A percentile compares a stretch with the other conserved stretches of the same genome.
Conservation (phyloP, 768 basidiomycete genomes). For the Russula virescens region DNA sequence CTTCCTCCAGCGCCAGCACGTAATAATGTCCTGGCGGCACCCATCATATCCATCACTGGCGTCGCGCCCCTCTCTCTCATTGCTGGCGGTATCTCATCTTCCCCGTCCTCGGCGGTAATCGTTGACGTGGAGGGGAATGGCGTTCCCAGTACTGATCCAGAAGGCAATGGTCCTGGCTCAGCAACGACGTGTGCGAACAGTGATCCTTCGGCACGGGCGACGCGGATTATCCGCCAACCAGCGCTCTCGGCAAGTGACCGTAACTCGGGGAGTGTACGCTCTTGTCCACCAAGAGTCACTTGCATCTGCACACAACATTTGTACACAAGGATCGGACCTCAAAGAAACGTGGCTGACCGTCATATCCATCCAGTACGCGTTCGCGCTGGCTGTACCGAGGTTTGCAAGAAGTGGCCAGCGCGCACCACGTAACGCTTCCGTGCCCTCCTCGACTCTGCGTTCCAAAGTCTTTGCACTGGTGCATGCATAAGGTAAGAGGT, state of each 20-base stretch:
- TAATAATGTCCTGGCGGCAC: constrained; percentile 18
- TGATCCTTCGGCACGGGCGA: constrained; percentile 53
- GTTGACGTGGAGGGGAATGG: constrained; percentile 4
- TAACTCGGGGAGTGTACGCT: constrained; percentile 59
- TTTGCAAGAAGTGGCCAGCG: constrained; percentile 65
- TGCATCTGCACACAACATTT: constrained; percentile 46
- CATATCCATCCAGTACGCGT: constrained; percentile 67
- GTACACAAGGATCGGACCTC: not conserved
- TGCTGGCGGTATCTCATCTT: constrained; percentile 20
- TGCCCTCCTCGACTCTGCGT: constrained; percentile 39
- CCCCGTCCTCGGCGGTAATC: not conserved
- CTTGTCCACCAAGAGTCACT: constrained; percentile 59
- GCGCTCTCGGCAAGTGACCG: constrained; percentile 46
- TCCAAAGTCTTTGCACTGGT: constrained; percentile 27
- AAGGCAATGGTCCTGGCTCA: constrained; percentile 51
- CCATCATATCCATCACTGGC: constrained; percentile 22
- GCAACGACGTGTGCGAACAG: constrained; percentile 70
- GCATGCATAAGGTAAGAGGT: constrained; percentile 65
- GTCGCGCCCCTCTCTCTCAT: constrained; percentile 18
- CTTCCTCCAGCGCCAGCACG: constrained; percentile 14
- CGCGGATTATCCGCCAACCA: constrained; percentile 56
- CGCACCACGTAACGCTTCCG: constrained; percentile 47
- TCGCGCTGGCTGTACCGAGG: constrained; percentile 63
- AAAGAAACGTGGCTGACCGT: constrained; percentile 38
- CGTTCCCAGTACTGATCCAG: not conserved